A percentile compares a stretch with the other conserved stretches of the same genome.
phyloP scores from a whole-genome alignment of 2,329 filamentous ascomycete genomes.

The Cryphonectria naterciae region DNA sequence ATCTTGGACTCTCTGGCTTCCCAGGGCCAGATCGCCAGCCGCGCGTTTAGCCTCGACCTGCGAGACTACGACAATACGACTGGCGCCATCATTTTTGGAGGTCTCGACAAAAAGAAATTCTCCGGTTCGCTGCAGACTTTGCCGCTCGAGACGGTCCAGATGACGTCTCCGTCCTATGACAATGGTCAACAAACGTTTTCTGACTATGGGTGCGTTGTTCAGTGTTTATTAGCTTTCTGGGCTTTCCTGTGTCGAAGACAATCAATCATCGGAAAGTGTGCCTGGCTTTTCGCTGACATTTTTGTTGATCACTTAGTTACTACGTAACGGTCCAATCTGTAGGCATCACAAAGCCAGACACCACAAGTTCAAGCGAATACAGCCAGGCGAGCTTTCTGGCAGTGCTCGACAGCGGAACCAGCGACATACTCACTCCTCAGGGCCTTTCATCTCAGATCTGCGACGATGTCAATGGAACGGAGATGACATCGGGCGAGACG shows the following conservation, averaged over 20 bases:
- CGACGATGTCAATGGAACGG: slow-evolving; percentile 18
- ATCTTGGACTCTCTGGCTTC: slow-evolving; percentile 18
- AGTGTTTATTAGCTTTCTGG: not conserved
- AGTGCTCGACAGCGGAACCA: slow-evolving; percentile 59
- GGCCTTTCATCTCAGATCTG: slow-evolving; percentile 40
- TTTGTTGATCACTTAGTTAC: slow-evolving; percentile 12
- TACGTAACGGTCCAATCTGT: slow-evolving; percentile 29
- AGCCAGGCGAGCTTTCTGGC: slow-evolving; percentile 39
- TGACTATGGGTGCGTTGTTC: not conserved
- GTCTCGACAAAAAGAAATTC: slow-evolving; percentile 22
- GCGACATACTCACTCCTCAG: slow-evolving; percentile 55
- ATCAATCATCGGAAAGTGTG: no score
- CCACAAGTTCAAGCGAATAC: slow-evolving; percentile 12
- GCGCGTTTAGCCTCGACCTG: slow-evolving; percentile 21
- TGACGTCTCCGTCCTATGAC: not conserved
- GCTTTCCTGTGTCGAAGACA: not conserved
- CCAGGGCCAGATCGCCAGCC: slow-evolving; percentile 20
- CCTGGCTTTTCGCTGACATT: not conserved
- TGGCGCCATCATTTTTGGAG: slow-evolving; percentile 26
- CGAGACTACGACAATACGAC: slow-evolving; percentile 7
- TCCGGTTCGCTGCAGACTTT: slow-evolving; percentile 25
- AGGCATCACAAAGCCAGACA: slow-evolving; percentile 18
- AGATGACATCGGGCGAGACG: no score
- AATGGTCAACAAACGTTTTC: not conserved
- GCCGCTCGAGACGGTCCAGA: slow-evolving; percentile 20